Evolutionary conservation across 495 filamentous ascomycete species (phyloP).

Genomic region (Chaetomium cochliodes): DNA sequence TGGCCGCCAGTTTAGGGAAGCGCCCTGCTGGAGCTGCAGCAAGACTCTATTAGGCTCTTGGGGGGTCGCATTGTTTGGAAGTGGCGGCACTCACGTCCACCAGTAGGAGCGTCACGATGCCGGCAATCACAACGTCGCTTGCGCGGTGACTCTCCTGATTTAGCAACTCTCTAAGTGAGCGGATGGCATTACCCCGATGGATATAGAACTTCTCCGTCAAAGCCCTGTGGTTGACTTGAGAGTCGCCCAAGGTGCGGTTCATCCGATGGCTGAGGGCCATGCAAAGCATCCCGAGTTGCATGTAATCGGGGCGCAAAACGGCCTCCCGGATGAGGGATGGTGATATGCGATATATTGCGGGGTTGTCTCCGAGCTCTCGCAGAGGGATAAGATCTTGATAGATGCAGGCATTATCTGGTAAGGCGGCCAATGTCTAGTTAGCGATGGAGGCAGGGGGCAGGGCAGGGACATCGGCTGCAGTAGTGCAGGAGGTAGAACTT

Average conservation of each 20-base stretch:
- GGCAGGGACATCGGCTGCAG: background rate
- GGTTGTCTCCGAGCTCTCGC: conserved; percentile 33
- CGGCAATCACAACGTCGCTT: conserved; percentile 32
- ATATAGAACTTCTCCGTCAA: conserved; percentile 33
- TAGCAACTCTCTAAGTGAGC: conserved; percentile 38
- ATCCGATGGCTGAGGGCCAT: conserved; percentile 39
- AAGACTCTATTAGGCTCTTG: no score
- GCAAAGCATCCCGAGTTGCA: conserved; percentile 35
- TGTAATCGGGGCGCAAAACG: conserved; percentile 26
- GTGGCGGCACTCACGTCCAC: conserved; percentile 26
- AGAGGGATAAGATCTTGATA: conserved; percentile 29
- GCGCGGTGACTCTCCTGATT: conserved; percentile 19
- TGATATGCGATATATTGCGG: conserved; percentile 33
- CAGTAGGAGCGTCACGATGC: conserved; percentile 29
- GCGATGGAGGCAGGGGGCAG: background rate
- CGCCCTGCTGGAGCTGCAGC: conserved; percentile 34
- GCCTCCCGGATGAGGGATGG: conserved; percentile 26
- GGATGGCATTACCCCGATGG: conserved; percentile 38
- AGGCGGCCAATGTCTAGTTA: background rate
- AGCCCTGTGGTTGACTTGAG: conserved; percentile 6
- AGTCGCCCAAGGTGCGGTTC: conserved; percentile 26
- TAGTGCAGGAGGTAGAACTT: background rate
- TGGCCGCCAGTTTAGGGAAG: conserved; percentile 35
- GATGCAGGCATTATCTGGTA: conserved; percentile 37
- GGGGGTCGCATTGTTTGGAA: no score